These are phyloP conservation scores for Amanita phalloides DNA, from an alignment of 768 basidiomycete species.

Conservation along the genomic window DNA sequence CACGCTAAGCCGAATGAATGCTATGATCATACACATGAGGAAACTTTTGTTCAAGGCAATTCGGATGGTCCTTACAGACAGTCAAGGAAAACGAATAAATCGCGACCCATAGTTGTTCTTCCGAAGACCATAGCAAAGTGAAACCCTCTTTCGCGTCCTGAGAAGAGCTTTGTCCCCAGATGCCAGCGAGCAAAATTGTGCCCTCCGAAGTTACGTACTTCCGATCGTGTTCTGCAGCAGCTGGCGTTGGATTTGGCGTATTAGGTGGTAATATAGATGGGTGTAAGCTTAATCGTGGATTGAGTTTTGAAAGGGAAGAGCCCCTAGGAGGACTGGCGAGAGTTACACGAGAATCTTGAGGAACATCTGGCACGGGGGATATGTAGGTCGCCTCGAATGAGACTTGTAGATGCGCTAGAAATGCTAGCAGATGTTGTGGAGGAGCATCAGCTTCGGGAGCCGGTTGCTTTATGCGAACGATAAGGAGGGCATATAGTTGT, in stretches of 20 bases:
- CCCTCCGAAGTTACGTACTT: conserved; percentile 76
- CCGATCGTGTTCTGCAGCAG: conserved; percentile 59
- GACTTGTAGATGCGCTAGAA: conserved; percentile 63
- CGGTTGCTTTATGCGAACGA: conserved; percentile 53
- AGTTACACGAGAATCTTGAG: conserved; percentile 23
- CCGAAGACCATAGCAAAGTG: conserved; percentile 53
- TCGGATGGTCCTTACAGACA: conserved; percentile 47
- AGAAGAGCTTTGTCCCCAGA: conserved; percentile 58
- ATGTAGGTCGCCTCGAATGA: conserved; percentile 79
- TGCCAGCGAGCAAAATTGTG: conserved; percentile 53
- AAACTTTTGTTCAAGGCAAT: background rate
- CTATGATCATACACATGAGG: conserved; percentile 24
- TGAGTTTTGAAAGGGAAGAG: conserved; percentile 29
- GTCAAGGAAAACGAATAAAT: conserved; percentile 70
- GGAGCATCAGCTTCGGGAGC: conserved; percentile 24
- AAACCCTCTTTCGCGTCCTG: conserved; percentile 46
- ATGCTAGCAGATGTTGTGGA: conserved; percentile 39
- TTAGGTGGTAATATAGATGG: conserved; percentile 71
- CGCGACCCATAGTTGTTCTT: conserved; percentile 60
- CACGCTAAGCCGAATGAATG: conserved; percentile 61
- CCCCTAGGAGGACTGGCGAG: conserved; percentile 44
- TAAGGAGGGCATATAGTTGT: conserved; percentile 38
- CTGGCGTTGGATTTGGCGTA: conserved; percentile 80
- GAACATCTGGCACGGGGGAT: conserved; percentile 30
- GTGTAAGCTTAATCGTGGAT: conserved; percentile 24